phyloP scores from a whole-genome alignment of 2,329 filamentous ascomycete species.

The Dothideomycetes sp. region DNA sequence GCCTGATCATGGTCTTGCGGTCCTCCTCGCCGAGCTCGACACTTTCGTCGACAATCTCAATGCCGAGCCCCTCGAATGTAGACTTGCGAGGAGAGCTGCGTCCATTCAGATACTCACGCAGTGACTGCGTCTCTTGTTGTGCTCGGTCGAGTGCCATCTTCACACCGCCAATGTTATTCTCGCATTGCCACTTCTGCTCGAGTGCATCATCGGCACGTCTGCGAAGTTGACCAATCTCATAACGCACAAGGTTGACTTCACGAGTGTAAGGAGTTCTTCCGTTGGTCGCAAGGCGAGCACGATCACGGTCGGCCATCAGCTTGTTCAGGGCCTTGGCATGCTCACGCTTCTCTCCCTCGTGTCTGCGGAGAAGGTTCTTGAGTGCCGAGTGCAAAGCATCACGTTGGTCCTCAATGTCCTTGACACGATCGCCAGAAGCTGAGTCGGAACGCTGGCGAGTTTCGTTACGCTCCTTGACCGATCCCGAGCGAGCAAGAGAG shows the following conservation, averaged over 20 bases:
- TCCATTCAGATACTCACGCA: constrained; percentile 52
- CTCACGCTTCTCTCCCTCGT: constrained; percentile 74
- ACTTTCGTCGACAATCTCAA: constrained; percentile 14
- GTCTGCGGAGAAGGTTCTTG: constrained; percentile 74
- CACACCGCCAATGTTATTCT: constrained; percentile 76
- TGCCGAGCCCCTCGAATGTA: constrained; percentile 13
- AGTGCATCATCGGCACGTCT: constrained; percentile 86
- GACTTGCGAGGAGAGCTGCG: constrained; percentile 2
- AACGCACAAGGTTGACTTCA: constrained; percentile 69
- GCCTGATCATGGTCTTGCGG: constrained; percentile 48
- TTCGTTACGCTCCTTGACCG: constrained; percentile 31
- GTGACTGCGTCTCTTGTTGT: constrained; percentile 81
- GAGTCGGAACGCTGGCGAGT: constrained; percentile 36
- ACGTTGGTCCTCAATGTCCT: constrained; percentile 87
- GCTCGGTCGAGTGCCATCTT: constrained; percentile 97
- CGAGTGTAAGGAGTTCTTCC: constrained; percentile 71
- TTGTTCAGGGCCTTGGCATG: constrained; percentile 70
- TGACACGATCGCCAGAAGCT: constrained; percentile 46
- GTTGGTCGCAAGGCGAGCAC: constrained; percentile 55
- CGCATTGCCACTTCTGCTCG: constrained; percentile 92
- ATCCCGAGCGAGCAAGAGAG: constrained; percentile 23
- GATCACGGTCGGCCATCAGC: constrained; percentile 70
- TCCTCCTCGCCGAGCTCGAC: constrained; percentile 25
- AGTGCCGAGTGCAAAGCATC: constrained; percentile 85
- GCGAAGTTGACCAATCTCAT: constrained; percentile 76